phyloP scores from a whole-genome alignment of 768 basidiomycete genomes.

The Omphalotus guepiniiformis region DNA sequence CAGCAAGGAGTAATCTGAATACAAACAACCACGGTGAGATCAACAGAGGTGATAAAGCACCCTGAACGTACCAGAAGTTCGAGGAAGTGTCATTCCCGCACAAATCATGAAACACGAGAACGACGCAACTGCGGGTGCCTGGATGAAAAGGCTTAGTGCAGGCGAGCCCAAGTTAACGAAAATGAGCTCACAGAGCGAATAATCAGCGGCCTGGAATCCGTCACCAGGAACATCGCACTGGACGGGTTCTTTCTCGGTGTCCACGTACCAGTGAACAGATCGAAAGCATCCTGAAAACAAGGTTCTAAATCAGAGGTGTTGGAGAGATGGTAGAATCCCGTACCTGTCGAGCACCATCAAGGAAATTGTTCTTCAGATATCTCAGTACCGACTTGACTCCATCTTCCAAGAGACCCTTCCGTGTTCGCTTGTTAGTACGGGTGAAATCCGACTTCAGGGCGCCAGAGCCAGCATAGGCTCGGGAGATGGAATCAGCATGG shows the following conservation, averaged over 20 bases:
- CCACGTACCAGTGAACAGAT: slow-evolving; percentile 91
- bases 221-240: slow-evolving; percentile 64
- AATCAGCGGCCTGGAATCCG: slow-evolving; percentile 76
- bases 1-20: slow-evolving; percentile 72
- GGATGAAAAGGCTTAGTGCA: slow-evolving; percentile 5
- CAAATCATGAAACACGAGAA: slow-evolving; percentile 88
- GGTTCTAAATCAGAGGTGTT: background rate
- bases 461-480: slow-evolving; percentile 91
- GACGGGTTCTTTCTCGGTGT: slow-evolving; percentile 73
- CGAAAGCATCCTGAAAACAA: slow-evolving; percentile 81
- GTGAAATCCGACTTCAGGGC: slow-evolving; percentile 98
- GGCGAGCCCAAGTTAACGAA: background rate
- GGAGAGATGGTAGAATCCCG: slow-evolving; percentile 13
- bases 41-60: background rate
- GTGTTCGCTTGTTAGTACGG: slow-evolving; percentile 85
- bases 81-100: slow-evolving; percentile 81
- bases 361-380: slow-evolving; percentile 94
- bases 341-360: slow-evolving; percentile 93
- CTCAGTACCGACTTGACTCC: slow-evolving; percentile 79
- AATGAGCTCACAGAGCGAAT: slow-evolving; percentile 70
- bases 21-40: background rate
- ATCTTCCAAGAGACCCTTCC: slow-evolving; percentile 76
- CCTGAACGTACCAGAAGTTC: slow-evolving; percentile 68
- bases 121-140: slow-evolving; percentile 82
- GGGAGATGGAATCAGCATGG: slow-evolving; percentile 87